Conservation (phyloP, 352 stramenopile genomes). For the Pythium guiyangense region DNA sequence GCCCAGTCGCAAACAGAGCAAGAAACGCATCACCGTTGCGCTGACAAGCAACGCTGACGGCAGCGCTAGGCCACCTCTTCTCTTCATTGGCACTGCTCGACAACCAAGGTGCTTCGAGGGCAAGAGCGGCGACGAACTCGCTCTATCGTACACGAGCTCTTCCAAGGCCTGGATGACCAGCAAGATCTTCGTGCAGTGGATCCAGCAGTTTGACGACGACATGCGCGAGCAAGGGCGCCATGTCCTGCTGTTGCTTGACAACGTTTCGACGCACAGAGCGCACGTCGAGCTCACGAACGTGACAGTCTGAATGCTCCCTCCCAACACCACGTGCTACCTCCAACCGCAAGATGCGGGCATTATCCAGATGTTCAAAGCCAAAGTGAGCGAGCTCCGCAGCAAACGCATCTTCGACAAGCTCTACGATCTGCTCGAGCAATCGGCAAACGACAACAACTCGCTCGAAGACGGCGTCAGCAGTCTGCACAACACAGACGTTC, state of each 20-base stretch:
- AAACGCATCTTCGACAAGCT: too few relatives aligned
- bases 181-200: not conserved
- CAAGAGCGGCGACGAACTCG: not conserved
- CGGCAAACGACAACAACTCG: too few relatives aligned
- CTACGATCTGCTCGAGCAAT: too few relatives aligned
- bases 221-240: not conserved
- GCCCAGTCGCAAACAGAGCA: not conserved
- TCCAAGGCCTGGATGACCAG: not conserved
- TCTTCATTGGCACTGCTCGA: not conserved
- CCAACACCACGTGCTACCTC: slow-evolving; percentile 9
- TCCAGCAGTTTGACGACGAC: not conserved
- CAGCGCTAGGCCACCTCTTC: not conserved
- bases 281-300: not conserved
- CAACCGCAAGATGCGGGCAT: slow-evolving; percentile 13
- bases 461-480: too few relatives aligned
- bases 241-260: not conserved
- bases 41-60: not conserved
- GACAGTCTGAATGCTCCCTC: not conserved
- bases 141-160: not conserved
- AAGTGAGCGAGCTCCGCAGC: too few relatives aligned
- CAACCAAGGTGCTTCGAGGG: not conserved
- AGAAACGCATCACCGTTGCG: not conserved
- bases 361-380: slow-evolving; percentile 11
- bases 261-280: not conserved
- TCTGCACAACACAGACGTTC: too few relatives aligned